Evolutionary conservation across 257 asterid genomes (phyloP).

Genomic region (Asclepias syriaca): DNA sequence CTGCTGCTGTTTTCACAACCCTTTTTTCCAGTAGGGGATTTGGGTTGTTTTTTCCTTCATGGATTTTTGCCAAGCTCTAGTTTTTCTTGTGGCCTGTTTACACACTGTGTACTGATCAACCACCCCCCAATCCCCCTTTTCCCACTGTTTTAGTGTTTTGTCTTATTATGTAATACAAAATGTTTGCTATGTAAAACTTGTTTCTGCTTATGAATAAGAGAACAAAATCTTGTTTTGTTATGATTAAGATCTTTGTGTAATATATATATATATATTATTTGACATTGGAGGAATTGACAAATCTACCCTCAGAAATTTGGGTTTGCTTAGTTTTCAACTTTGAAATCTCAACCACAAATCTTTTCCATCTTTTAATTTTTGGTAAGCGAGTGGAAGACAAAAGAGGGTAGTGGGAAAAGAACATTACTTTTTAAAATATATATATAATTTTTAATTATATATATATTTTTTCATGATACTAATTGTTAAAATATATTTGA

Average conservation of each 20-base stretch:
- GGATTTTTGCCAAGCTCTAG: conserved; percentile 44
- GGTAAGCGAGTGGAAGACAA: neutral
- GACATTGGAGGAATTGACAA: too few relatives aligned
- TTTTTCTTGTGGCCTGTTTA: conserved; percentile 58
- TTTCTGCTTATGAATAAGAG: conserved; percentile 13
- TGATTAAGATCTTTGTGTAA: too few relatives aligned
- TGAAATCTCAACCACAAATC: too few relatives aligned
- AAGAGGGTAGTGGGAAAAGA: too few relatives aligned
- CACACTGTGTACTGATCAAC: conserved; percentile 41
- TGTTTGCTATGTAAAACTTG: conserved; percentile 5
- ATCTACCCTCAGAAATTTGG: too few relatives aligned
- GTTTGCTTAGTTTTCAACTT: too few relatives aligned
- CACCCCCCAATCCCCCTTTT: neutral
- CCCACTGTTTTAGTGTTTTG: neutral
- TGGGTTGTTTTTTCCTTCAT: conserved; percentile 34
- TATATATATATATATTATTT: too few relatives aligned
- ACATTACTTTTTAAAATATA: neutral
- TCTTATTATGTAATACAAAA: neutral
- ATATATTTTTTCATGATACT: too few relatives aligned
- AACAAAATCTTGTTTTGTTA: neutral
- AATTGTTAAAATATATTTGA: too few relatives aligned
- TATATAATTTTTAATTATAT: too few relatives aligned
- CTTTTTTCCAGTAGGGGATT: conserved; percentile 3
- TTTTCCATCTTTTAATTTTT: neutral
- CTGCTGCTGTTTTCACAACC: conserved; percentile 55